Percentiles rank a stretch among this genome's conserved stretches.
Evolutionary conservation across 805 yeast genomes (phyloP).

Genomic region (Barnettozyma californica): DNA sequence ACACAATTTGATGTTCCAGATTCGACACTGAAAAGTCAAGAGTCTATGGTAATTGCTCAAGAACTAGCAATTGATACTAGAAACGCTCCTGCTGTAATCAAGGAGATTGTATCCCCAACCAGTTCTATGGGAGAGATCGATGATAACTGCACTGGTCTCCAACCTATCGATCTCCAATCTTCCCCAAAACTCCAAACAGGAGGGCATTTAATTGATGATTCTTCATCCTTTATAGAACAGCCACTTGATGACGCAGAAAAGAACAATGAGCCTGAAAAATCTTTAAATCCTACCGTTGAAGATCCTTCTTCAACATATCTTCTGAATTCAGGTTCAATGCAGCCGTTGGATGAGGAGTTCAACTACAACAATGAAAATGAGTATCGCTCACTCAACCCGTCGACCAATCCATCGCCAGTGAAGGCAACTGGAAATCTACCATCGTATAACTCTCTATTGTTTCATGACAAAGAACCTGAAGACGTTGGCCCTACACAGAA

Average conservation of each 20-base stretch:
- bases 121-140: neutral
- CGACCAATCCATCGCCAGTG: slow-evolving; percentile 3
- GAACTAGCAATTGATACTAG: neutral
- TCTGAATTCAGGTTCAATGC: neutral
- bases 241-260: neutral
- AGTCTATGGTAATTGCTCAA: neutral
- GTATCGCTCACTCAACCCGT: slow-evolving; percentile 8
- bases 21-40: neutral
- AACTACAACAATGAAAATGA: slow-evolving; percentile 2
- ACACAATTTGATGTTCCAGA: neutral
- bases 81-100: neutral
- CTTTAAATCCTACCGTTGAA: neutral
- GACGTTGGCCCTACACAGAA: slow-evolving; percentile 6
- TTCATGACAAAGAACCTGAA: slow-evolving; percentile 22
- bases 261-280: neutral
- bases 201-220: neutral
- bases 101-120: neutral
- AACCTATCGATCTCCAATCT: neutral
- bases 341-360: neutral
- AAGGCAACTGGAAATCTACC: slow-evolving; percentile 14
- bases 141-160: neutral
- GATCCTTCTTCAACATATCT: neutral
- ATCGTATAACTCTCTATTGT: slow-evolving; percentile 19
- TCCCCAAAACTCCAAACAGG: neutral
- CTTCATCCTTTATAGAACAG: neutral